These are phyloP conservation scores for Chlorociboria aeruginascens DNA, from an alignment of 495 filamentous ascomycete species.

Conservation along the genomic window DNA sequence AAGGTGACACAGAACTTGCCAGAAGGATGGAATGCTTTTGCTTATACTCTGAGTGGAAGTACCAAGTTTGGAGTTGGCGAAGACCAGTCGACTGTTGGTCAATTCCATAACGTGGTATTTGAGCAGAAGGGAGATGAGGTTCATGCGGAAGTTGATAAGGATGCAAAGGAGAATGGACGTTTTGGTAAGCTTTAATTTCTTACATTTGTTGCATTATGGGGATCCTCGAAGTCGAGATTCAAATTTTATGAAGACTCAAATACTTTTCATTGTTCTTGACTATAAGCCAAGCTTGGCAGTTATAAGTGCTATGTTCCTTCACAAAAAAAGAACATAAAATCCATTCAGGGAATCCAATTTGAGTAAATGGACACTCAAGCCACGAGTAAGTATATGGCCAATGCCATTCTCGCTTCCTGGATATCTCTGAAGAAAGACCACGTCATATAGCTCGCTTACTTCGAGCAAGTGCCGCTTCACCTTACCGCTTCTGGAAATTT, in stretches of 20 bases:
- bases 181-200: slow-evolving; percentile 36
- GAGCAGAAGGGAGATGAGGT: slow-evolving; percentile 67
- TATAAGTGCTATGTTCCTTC: no score
- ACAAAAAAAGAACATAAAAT: no score
- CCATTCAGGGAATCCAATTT: no score
- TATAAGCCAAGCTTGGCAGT: no score
- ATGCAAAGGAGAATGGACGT: slow-evolving; percentile 49
- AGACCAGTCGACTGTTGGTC: slow-evolving; percentile 41
- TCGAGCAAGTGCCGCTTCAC: no score
- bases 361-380: no score
- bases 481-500: no score
- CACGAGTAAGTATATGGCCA: no score
- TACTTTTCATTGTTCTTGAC: background rate
- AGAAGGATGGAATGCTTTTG: slow-evolving; percentile 81
- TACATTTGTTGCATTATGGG: background rate
- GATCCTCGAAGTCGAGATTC: background rate
- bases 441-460: no score
- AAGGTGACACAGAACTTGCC: slow-evolving; percentile 63
- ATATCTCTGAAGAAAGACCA: no score
- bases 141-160: slow-evolving; percentile 52
- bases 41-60: slow-evolving; percentile 64
- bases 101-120: slow-evolving; percentile 87
- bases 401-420: no score
- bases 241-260: background rate
- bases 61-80: slow-evolving; percentile 51